phyloP scores from a whole-genome alignment of 169 alveolate genomes.

The Eimeria brunetti region DNA sequence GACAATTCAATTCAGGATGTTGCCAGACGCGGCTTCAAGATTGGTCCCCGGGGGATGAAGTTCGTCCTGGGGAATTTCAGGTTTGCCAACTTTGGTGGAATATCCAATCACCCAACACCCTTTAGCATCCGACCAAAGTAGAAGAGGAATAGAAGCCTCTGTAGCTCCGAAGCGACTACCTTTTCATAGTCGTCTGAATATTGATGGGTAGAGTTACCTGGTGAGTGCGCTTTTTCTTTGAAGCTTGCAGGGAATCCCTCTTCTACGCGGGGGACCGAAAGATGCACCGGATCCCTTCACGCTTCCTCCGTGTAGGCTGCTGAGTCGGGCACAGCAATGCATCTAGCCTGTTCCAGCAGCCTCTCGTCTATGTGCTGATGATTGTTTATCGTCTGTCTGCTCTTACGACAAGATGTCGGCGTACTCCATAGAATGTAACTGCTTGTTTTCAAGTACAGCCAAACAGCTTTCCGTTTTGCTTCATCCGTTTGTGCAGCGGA shows the following conservation, averaged over 20 bases:
- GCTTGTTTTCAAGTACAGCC: neutral
- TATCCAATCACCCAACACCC: neutral
- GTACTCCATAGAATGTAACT: no score
- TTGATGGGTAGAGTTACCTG: neutral
- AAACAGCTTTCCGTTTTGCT: neutral
- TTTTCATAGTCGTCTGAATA: neutral
- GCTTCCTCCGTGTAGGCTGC: constrained; percentile 34
- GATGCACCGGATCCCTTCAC: constrained; percentile 63
- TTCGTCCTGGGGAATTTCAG: constrained; percentile 92
- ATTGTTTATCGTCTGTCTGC: neutral
- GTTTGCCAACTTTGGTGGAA: constrained; percentile 71
- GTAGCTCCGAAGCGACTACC: neutral
- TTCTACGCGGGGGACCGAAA: constrained; percentile 69
- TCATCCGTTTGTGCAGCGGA: constrained; percentile 5
- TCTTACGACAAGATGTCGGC: neutral
- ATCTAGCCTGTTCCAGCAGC: neutral
- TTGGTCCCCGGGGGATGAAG: constrained; percentile 90
- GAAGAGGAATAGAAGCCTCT: neutral
- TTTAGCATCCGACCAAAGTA: neutral
- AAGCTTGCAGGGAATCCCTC: constrained; percentile 72
- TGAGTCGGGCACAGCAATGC: neutral
- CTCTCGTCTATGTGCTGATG: neutral
- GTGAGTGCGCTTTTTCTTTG: neutral
- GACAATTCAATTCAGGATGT: constrained; percentile 92
- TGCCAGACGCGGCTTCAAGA: constrained; percentile 90